Evolutionary conservation across 768 basidiomycete species (phyloP), one percentile per base, ranked within the genome.

Genomic region (Mycena kentingensis): DNA sequence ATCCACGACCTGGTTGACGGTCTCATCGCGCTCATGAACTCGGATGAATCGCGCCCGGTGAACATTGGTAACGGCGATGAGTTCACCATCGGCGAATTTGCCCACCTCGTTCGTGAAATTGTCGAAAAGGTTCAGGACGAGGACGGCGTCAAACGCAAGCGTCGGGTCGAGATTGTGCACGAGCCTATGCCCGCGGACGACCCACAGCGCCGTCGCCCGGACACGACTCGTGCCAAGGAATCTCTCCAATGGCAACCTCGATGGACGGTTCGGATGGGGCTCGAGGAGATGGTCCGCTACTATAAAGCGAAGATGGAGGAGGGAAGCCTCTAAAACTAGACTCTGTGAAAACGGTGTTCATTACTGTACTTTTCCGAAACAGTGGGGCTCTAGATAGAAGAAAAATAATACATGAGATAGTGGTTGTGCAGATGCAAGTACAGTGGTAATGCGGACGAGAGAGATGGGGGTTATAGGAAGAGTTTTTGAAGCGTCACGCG

Each of bases 1-100:
- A 87, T 99, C 54, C 97, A 99, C 76, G 97, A 99, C 70, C 84
- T 99, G 58, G 79, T 96, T 65, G 94, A 98, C 66, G 97, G 96
- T 36, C 74, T 94, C 50, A 94, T 94, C 67, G 82, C 85, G 19
- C 78, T 95, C 61, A 99, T 99, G 97, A 97, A 95, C 78, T 93
- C 93, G 16, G 74, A 83, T 65, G 93, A 97, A 73, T 80, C 89
- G 48, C 88, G 92, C 28, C 97, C 97, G 2, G 92, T 96, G 70
- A 99, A 99, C 81, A 86, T 99, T 60, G 97, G 97, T 52, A 94
- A 93, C 63, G 76, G 85, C 46, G 93, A 98, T 69, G 97, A 99
- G 76, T 97, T 94, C 70, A 93, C 91, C 37, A 96, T 99, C 63
- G 84, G 87, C 44, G 87, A 96, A 57, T 98, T 98, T 69, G 97